Evolutionary conservation across 1,139 yeast species (phyloP), one percentile per base, ranked within the genome.

Genomic region (Blastobotrys aristatus): DNA sequence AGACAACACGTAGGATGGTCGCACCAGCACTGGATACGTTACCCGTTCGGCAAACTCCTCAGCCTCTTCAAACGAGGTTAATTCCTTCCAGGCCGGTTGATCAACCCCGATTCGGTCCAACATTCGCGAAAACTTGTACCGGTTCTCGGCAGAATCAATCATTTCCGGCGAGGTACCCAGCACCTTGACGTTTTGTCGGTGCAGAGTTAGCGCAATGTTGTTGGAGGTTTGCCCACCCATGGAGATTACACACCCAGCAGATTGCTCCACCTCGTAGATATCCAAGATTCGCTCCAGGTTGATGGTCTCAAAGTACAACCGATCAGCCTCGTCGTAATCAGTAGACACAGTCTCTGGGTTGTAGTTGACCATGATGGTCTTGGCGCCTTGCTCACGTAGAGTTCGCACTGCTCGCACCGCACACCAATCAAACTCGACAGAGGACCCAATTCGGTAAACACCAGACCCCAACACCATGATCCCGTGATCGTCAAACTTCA

Each of bases 141-240:
- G 81, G 71, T 92, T 90, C 74, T 92, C 98, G 56, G 98, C 98
- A 56, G 95, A 84, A 67, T 92, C 98, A 68, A 92, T 92, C 96
- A 88, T 89, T 69, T 88, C 96, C 52, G 98, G 98, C 36, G 96
- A 84, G 45, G 98, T 92, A 70, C 98, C 98, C 61, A 92, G 75
- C 57, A 92, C 86, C 74, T 90, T 92, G 59, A 89, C 97, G 48
- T 88, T 88, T 72, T 90, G 95, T 71, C 97, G 84, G 71, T 90
- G 92, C 63, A 92, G 76, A 54, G 90, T 82, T 67, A 92, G 77
- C 30, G 98, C 98, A 73, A 92, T 92, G 69, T 92, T 92, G 73
- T 92, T 89, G 7, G 97, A 88, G 39, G 96, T 87, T 74, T 94
- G 98, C 66, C 98, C 98, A 77, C 98, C 98, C 95, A 92, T 89